Conservation (phyloP, 495 filamentous ascomycete genomes). For the Xylaria intraflava region DNA sequence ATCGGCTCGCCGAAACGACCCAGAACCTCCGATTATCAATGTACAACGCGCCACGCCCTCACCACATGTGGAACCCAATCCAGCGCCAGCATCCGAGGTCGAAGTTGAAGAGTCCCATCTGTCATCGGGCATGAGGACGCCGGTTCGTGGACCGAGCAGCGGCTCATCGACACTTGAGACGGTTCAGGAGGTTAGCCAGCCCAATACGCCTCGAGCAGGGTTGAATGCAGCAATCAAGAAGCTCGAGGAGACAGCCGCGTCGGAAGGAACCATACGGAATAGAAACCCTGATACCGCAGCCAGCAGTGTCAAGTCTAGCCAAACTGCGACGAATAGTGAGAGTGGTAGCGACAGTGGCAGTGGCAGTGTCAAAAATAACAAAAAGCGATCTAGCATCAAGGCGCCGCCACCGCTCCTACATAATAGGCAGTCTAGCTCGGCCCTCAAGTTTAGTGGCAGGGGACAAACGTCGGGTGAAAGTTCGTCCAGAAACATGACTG, state of each 20-base stretch:
- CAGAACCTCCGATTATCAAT: conserved; percentile 47
- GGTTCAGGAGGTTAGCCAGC: conserved; percentile 83
- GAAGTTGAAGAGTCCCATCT: conserved; percentile 49
- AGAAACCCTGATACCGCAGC: conserved; percentile 28
- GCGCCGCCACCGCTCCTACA: conserved; percentile 35
- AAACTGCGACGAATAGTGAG: conserved; percentile 40
- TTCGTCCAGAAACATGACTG: conserved; percentile 86
- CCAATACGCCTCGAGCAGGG: conserved; percentile 57
- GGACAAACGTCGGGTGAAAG: conserved; percentile 61
- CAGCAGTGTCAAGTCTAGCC: conserved; percentile 27
- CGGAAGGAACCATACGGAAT: conserved; percentile 32
- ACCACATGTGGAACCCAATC: conserved; percentile 29
- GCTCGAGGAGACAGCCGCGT: conserved; percentile 42
- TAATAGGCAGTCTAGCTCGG: conserved; percentile 38
- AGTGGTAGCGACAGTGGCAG: conserved; percentile 58
- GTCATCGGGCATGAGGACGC: conserved; percentile 54
- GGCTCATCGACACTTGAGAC: conserved; percentile 74
- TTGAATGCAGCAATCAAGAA: conserved; percentile 38
- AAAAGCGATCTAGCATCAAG: conserved; percentile 25
- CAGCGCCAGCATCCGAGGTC: conserved; percentile 36
- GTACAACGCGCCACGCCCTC: conserved; percentile 48
- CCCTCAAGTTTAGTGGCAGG: conserved; percentile 31
- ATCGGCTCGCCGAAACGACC: conserved; percentile 40
- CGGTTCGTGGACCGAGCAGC: conserved; percentile 59
- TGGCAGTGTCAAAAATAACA: conserved; percentile 34